Conservation (phyloP, 2,329 filamentous ascomycete genomes). For the Didymella sp. region DNA sequence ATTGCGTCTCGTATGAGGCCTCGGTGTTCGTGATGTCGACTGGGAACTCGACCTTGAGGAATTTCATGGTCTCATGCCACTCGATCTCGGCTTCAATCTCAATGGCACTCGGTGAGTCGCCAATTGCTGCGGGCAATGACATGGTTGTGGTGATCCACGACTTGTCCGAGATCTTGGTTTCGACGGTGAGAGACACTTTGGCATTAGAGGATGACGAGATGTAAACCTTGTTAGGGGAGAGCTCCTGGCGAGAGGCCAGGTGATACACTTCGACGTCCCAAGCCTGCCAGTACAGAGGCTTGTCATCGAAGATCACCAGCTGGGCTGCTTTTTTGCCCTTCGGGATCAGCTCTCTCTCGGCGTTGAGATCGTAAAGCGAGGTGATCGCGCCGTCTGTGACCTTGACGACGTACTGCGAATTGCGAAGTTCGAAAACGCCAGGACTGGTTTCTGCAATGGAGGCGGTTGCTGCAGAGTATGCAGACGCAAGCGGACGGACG, state of each 20-base stretch:
- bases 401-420: slow-evolving; percentile 75
- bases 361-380: slow-evolving; percentile 78
- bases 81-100: slow-evolving; percentile 88
- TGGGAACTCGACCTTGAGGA: slow-evolving; percentile 98
- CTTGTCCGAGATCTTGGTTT: slow-evolving; percentile 84
- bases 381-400: slow-evolving; percentile 80
- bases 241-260: slow-evolving; percentile 80
- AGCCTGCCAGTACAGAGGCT: slow-evolving; percentile 95
- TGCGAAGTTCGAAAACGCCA: slow-evolving; percentile 79
- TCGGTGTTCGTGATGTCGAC: slow-evolving; percentile 90
- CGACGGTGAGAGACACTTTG: slow-evolving; percentile 80
- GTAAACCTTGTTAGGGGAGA: slow-evolving; percentile 70
- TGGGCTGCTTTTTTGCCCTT: slow-evolving; percentile 81
- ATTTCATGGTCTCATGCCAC: slow-evolving; percentile 97
- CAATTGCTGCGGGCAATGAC: slow-evolving; percentile 73
- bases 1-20: slow-evolving; percentile 94
- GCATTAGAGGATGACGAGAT: slow-evolving; percentile 76
- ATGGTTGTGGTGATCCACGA: slow-evolving; percentile 89
- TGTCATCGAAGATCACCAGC: slow-evolving; percentile 94
- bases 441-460: slow-evolving; percentile 60
- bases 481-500: slow-evolving; percentile 36
- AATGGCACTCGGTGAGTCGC: slow-evolving; percentile 71
- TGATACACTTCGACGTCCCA: slow-evolving; percentile 99
- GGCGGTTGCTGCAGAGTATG: slow-evolving; percentile 43
- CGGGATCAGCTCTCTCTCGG: slow-evolving; percentile 78